Evolutionary conservation across 1,284 basidiomycete genomes (phyloP).

Genomic region (Anthracocystis walkeri): DNA sequence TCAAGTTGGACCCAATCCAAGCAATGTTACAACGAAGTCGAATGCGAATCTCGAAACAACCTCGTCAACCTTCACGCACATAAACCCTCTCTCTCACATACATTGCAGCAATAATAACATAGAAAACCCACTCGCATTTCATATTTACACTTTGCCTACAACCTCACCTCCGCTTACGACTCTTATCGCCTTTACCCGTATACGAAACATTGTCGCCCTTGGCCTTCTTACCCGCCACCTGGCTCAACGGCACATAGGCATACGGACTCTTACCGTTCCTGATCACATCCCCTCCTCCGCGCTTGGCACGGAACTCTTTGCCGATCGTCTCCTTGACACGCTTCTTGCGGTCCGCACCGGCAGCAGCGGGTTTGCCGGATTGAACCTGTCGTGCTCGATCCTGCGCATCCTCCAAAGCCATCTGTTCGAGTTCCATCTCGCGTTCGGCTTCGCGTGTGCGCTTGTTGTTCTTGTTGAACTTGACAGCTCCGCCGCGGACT

Average conservation of each 20-base stretch:
- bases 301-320: conserved; percentile 61
- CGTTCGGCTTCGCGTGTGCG: conserved; percentile 63
- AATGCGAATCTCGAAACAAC: conserved; percentile 26
- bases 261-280: conserved; percentile 86
- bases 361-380: conserved; percentile 5
- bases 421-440: conserved; percentile 59
- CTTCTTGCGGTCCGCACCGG: conserved; percentile 34
- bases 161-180: conserved; percentile 39
- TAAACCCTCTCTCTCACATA: neutral
- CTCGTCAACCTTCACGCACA: conserved; percentile 14
- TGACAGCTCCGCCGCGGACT: conserved; percentile 80
- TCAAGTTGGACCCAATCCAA: conserved; percentile 24
- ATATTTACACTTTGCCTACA: neutral
- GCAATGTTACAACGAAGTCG: conserved; percentile 43
- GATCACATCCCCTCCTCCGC: conserved; percentile 75
- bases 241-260: conserved; percentile 76
- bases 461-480: conserved; percentile 88
- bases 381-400: conserved; percentile 45
- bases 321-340: conserved; percentile 61
- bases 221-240: conserved; percentile 61
- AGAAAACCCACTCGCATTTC: too few relatives aligned
- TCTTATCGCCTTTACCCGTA: conserved; percentile 54
- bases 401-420: conserved; percentile 53
- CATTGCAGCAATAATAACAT: neutral
- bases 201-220: conserved; percentile 41